Conservation (phyloP, 2,329 filamentous ascomycete species). For the Microdochium paspali region DNA sequence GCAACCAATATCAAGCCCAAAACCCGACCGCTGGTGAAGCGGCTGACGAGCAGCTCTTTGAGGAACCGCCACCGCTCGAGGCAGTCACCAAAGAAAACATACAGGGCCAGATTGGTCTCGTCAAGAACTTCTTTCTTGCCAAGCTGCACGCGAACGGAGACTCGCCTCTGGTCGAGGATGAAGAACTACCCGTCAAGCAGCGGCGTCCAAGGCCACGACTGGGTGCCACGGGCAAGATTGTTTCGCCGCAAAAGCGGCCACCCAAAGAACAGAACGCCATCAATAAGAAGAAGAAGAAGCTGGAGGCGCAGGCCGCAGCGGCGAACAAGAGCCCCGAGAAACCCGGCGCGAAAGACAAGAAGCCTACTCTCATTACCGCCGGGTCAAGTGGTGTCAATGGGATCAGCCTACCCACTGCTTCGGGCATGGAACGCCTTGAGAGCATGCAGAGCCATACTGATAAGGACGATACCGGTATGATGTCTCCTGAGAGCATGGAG, state of each 20-base stretch:
- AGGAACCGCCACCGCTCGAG: slow-evolving; percentile 59
- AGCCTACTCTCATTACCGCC: slow-evolving; percentile 22
- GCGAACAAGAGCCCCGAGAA: slow-evolving; percentile 29
- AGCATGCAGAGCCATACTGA: slow-evolving; percentile 55
- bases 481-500: slow-evolving; percentile 74
- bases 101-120: slow-evolving; percentile 71
- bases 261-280: slow-evolving; percentile 74
- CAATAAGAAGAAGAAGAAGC: slow-evolving; percentile 82
- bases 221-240: slow-evolving; percentile 73
- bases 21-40: slow-evolving; percentile 46
- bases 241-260: slow-evolving; percentile 72
- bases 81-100: slow-evolving; percentile 73
- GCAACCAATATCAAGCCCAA: slow-evolving; percentile 75
- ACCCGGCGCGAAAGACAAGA: slow-evolving; percentile 39
- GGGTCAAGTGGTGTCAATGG: slow-evolving; percentile 25
- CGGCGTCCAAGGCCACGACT: slow-evolving; percentile 60
- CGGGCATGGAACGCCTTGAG: slow-evolving; percentile 47
- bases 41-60: slow-evolving; percentile 52
- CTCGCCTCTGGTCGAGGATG: slow-evolving; percentile 81
- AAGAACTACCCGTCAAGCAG: slow-evolving; percentile 90
- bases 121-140: slow-evolving; percentile 83
- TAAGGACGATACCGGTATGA: slow-evolving; percentile 66
- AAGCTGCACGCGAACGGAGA: slow-evolving; percentile 80
- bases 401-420: slow-evolving; percentile 24
- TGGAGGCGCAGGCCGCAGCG: slow-evolving; percentile 49